Percentiles rank a stretch among this genome's conserved stretches.
phyloP scores from a whole-genome alignment of 73 alveolate species.

The Paramecium sexaurelia region DNA sequence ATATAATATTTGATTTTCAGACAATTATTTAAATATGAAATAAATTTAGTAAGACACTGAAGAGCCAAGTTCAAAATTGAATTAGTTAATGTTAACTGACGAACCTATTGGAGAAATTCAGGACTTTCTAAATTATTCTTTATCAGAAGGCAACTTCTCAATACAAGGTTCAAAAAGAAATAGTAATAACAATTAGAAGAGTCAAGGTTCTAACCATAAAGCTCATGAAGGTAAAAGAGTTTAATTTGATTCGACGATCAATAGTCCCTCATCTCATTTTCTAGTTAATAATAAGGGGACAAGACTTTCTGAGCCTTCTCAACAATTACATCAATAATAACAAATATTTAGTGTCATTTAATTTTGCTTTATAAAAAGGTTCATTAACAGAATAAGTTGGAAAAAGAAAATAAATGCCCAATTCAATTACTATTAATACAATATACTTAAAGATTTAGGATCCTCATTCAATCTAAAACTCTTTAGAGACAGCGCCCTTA shows the following conservation, averaged over 20 bases:
- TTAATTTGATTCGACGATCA: neutral
- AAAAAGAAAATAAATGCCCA: conserved; percentile 30
- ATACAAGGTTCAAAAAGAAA: neutral
- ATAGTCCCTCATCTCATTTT: neutral
- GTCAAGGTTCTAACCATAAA: neutral
- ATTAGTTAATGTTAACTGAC: conserved; percentile 1
- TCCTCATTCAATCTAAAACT: conserved; percentile 19
- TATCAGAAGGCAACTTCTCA: conserved; percentile 32
- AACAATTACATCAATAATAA: neutral
- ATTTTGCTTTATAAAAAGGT: conserved; percentile 5
- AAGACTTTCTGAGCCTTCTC: neutral
- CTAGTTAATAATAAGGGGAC: neutral
- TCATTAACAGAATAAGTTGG: conserved; percentile 17
- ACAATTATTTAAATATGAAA: conserved; percentile 8
- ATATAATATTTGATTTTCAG: neutral
- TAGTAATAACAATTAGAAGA: neutral
- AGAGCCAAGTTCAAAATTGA: conserved; percentile 31
- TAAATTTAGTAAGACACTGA: conserved; percentile 22
- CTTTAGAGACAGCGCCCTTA: neutral
- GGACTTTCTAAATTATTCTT: conserved; percentile 39
- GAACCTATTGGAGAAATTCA: conserved; percentile 25
- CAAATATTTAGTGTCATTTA: neutral
- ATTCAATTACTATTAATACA: neutral
- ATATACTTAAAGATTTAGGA: neutral
- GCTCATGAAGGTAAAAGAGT: neutral